phyloP scores from a whole-genome alignment of 2,329 filamentous ascomycete species.

The Torrubiella hemipterigena region DNA sequence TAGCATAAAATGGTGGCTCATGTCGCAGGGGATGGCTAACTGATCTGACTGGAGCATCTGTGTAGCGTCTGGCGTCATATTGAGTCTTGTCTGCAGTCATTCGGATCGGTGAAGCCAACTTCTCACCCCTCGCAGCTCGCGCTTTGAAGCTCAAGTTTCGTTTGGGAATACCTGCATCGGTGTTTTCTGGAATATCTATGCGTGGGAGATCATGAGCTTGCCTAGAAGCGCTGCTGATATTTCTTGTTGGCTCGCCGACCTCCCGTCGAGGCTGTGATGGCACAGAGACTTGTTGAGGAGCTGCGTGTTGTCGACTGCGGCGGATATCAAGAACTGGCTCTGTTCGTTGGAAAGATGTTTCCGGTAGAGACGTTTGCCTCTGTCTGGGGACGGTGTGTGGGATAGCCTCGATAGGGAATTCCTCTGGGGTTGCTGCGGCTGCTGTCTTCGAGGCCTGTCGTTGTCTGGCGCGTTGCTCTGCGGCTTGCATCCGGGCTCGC shows the following conservation, averaged over 20 bases:
- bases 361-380: not conserved
- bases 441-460: slow-evolving; percentile 2
- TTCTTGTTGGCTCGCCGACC: not conserved
- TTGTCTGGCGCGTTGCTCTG: slow-evolving; percentile 50
- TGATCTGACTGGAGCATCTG: slow-evolving; percentile 16
- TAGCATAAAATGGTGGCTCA: slow-evolving; percentile 40
- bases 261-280: not conserved
- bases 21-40: slow-evolving; percentile 50
- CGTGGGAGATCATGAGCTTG: not conserved
- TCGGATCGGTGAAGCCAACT: not conserved
- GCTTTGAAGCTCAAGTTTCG: slow-evolving; percentile 51
- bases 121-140: slow-evolving; percentile 34
- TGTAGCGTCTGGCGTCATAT: not conserved
- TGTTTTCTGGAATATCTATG: slow-evolving; percentile 5
- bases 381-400: not conserved
- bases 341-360: slow-evolving; percentile 1
- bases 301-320: slow-evolving; percentile 3
- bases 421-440: not conserved
- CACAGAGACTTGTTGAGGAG: slow-evolving; percentile 1
- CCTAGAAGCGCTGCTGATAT: not conserved
- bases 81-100: not conserved
- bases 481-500: slow-evolving; percentile 70
- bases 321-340: slow-evolving; percentile 2
- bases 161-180: slow-evolving; percentile 27
- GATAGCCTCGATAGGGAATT: too few species aligned